Evolutionary conservation across 345 rosid species (phyloP).

Genomic region (Leavenworthia alabamica): DNA sequence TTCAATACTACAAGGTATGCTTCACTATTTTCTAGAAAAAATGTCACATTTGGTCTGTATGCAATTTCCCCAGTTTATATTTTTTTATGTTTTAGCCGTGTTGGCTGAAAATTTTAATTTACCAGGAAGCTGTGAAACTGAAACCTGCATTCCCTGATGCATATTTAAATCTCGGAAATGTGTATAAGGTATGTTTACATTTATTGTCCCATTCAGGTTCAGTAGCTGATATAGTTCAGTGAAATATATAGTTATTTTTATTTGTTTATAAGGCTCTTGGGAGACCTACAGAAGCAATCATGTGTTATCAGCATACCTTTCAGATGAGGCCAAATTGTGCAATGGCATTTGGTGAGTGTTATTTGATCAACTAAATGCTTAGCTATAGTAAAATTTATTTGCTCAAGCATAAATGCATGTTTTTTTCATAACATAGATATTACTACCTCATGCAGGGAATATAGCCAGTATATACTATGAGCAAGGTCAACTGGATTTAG

Average conservation of each 20-base stretch:
- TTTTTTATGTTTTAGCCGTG: no score
- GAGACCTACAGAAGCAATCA: constrained; percentile 87
- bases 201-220: constrained; percentile 19
- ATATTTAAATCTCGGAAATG: constrained; percentile 89
- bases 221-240: constrained; percentile 32
- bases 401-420: background rate
- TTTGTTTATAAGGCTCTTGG: constrained; percentile 70
- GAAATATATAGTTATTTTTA: constrained; percentile 33
- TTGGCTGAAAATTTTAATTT: constrained; percentile 13
- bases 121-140: constrained; percentile 91
- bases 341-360: constrained; percentile 72
- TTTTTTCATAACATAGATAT: background rate
- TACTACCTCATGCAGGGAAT: constrained; percentile 49
- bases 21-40: constrained; percentile 9
- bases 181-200: constrained; percentile 76
- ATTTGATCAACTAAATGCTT: background rate
- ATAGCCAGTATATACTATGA: constrained; percentile 87
- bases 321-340: constrained; percentile 79
- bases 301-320: constrained; percentile 85
- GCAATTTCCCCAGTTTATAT: no score
- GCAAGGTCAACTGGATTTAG: constrained; percentile 79
- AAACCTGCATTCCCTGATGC: constrained; percentile 95
- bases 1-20: constrained; percentile 85
- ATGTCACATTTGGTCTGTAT: background rate
- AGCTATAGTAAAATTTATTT: background rate